These are phyloP conservation scores for Pistacia vera DNA, from an alignment of 345 rosid species.

Conservation along the genomic window DNA sequence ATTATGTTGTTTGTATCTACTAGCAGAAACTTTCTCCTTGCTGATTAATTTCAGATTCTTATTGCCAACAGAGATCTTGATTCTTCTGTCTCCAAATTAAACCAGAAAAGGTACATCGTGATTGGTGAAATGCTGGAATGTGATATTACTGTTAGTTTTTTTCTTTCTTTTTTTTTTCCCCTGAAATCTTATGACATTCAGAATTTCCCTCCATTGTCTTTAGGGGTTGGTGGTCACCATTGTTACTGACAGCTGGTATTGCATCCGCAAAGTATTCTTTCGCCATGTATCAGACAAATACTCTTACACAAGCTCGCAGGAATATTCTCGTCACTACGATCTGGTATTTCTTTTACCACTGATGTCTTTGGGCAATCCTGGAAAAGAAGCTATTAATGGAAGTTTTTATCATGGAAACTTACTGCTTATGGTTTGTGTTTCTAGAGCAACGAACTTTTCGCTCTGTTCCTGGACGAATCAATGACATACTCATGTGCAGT, in stretches of 20 bases:
- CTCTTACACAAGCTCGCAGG: slow-evolving; percentile 90
- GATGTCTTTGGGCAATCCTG: neutral
- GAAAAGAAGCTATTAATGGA: neutral
- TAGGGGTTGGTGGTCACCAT: slow-evolving; percentile 99
- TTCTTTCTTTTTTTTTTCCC: no score
- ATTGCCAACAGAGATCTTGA: slow-evolving; percentile 66
- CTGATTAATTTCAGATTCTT: slow-evolving; percentile 60
- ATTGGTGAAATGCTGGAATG: neutral
- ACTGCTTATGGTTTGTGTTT: slow-evolving; percentile 6
- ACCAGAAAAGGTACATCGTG: slow-evolving; percentile 58
- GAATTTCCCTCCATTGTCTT: neutral
- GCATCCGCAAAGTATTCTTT: slow-evolving; percentile 74
- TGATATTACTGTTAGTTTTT: neutral
- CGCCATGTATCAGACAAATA: slow-evolving; percentile 79
- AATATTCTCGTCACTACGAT: slow-evolving; percentile 92
- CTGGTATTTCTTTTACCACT: slow-evolving; percentile 43
- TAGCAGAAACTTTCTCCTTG: slow-evolving; percentile 42
- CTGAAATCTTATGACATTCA: neutral
- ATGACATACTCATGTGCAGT: slow-evolving; percentile 89
- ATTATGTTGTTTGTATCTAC: neutral
- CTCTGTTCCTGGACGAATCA: slow-evolving; percentile 81
- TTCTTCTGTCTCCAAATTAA: slow-evolving; percentile 42
- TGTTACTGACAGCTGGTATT: slow-evolving; percentile 69
- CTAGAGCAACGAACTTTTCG: slow-evolving; percentile 84
- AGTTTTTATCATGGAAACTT: slow-evolving; percentile 2